Percentiles rank a stretch among this genome's conserved stretches.
phyloP scores from a whole-genome alignment of 192 early-diverging fungal species.

The Entomortierella parvispora region DNA sequence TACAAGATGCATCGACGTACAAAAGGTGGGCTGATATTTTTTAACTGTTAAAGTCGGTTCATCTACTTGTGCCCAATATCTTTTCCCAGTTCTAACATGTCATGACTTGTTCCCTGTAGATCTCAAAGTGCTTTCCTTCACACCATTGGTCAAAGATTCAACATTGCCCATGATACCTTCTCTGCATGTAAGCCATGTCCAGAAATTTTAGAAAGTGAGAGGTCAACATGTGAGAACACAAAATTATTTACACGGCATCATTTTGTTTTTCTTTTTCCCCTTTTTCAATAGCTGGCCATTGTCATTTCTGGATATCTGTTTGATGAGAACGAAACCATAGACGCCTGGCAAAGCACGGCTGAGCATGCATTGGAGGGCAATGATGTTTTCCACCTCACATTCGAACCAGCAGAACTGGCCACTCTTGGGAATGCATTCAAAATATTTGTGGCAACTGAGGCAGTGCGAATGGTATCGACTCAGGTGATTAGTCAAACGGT shows the following conservation, averaged over 20 bases:
- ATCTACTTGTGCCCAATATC: too few relatives aligned
- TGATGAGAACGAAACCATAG: conserved; percentile 36
- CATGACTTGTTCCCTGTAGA: conserved; percentile 52
- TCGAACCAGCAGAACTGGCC: conserved; percentile 57
- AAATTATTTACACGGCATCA: neutral
- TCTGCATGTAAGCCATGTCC: conserved; percentile 50
- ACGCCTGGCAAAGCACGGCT: conserved; percentile 59
- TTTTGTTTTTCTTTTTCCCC: conserved; percentile 1
- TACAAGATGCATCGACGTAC: conserved; percentile 42
- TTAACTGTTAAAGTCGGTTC: conserved; percentile 11
- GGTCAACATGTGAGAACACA: neutral
- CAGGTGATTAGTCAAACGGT: conserved; percentile 62
- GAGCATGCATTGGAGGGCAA: conserved; percentile 23
- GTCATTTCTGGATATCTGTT: conserved; percentile 69
- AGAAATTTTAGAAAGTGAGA: neutral
- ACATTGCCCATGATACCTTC: conserved; percentile 65
- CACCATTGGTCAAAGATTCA: conserved; percentile 56
- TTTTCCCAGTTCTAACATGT: too few relatives aligned
- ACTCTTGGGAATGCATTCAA: conserved; percentile 60
- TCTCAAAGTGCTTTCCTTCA: conserved; percentile 61
- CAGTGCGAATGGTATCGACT: conserved; percentile 57
- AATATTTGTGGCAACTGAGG: conserved; percentile 60
- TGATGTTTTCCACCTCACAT: conserved; percentile 63
- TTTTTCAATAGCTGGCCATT: conserved; percentile 54
- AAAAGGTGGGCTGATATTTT: conserved; percentile 24